Evolutionary conservation across 441 rosid species (phyloP).

Genomic region (Raphanus hybrid): DNA sequence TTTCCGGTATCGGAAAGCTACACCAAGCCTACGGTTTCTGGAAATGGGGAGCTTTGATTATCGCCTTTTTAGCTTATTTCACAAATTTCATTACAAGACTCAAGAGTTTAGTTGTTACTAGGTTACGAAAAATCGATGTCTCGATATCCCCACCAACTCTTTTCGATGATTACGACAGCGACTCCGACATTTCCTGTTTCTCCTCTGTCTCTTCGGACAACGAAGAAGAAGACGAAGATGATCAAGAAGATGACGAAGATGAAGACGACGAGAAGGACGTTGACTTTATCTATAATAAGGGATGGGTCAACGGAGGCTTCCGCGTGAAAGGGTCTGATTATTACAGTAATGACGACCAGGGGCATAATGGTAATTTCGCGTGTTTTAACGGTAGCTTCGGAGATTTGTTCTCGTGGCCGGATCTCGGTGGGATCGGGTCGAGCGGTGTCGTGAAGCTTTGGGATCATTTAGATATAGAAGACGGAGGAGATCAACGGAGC

Average conservation of each 20-base stretch:
- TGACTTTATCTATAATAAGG: conserved; percentile 29
- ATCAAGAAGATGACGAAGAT: conserved; percentile 17
- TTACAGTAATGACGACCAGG: conserved; percentile 32
- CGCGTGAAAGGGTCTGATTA: conserved; percentile 48
- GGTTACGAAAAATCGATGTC: conserved; percentile 42
- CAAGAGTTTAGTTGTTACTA: conserved; percentile 51
- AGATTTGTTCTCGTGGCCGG: conserved; percentile 72
- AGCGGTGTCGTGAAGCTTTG: conserved; percentile 84
- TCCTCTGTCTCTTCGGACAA: conserved; percentile 45
- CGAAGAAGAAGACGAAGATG: conserved; percentile 34
- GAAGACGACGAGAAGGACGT: conserved; percentile 46
- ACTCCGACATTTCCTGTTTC: conserved; percentile 48
- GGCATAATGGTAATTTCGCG: conserved; percentile 41
- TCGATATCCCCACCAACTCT: conserved; percentile 40
- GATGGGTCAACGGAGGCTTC: conserved; percentile 48
- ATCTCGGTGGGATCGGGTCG: conserved; percentile 56
- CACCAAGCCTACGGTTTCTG: conserved; percentile 53
- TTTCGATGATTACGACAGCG: conserved; percentile 50
- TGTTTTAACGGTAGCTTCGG: conserved; percentile 50
- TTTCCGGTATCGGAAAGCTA: conserved; percentile 49
- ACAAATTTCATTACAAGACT: conserved; percentile 55
- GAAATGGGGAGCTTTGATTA: conserved; percentile 83
- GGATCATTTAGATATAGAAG: conserved; percentile 62
- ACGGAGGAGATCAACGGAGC: not conserved
- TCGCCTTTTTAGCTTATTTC: conserved; percentile 73